phyloP scores from a whole-genome alignment of 1,284 basidiomycete genomes.

The Leccinum huronense region DNA sequence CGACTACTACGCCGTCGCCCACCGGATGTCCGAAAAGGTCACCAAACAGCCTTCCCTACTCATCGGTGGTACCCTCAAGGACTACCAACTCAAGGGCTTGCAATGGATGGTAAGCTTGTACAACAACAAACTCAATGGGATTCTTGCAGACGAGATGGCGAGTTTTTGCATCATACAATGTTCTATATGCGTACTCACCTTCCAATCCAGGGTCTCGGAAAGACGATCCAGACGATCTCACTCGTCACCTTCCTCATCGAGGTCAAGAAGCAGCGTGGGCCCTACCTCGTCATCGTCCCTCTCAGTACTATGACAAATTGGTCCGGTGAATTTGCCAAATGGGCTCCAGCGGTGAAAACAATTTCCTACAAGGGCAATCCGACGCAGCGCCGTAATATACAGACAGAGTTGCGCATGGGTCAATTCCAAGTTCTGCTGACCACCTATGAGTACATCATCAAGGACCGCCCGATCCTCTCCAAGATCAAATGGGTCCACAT shows the following conservation, averaged over 20 bases:
- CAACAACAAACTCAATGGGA: constrained; percentile 97
- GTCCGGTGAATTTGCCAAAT: constrained; percentile 96
- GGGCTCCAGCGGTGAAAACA: constrained; percentile 87
- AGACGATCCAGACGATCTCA: constrained; percentile 96
- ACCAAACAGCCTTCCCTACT: constrained; percentile 82
- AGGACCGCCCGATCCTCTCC: constrained; percentile 87
- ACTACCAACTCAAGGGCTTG: constrained; percentile 89
- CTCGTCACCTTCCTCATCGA: constrained; percentile 97
- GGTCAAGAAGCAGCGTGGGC: constrained; percentile 86
- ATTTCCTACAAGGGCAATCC: constrained; percentile 96
- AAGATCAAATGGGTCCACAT: constrained; percentile 98
- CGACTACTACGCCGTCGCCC: constrained; percentile 97
- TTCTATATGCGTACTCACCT: constrained; percentile 16
- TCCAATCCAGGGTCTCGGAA: constrained; percentile 80
- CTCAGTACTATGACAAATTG: constrained; percentile 99
- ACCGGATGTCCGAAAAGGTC: constrained; percentile 89
- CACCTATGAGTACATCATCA: constrained; percentile 99
- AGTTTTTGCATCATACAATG: constrained; percentile 23
- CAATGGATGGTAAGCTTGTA: constrained; percentile 99
- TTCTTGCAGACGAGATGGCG: constrained; percentile 98
- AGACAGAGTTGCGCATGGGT: constrained; percentile 70
- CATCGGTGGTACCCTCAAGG: constrained; percentile 83
- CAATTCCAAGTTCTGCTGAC: constrained; percentile 96
- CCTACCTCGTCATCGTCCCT: constrained; percentile 97
- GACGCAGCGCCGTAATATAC: constrained; percentile 70